Percentiles rank a stretch among this genome's conserved stretches.
Conservation (phyloP, 2,329 filamentous ascomycete genomes). For the Scedosporium minutisporum region DNA sequence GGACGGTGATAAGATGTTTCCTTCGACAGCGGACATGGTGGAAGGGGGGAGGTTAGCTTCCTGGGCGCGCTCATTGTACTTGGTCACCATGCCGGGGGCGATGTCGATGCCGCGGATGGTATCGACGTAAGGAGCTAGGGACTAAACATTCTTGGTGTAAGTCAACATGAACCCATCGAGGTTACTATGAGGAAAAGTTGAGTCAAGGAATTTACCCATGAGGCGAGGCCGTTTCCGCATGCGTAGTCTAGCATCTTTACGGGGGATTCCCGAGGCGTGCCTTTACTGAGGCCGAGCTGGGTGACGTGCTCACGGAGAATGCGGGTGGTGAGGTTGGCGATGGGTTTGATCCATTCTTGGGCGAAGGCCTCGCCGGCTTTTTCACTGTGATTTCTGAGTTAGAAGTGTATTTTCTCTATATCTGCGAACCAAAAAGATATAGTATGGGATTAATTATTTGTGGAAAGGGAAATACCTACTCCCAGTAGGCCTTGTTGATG, state of each 20-base stretch:
- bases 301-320: slow-evolving; percentile 9
- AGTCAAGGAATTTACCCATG: slow-evolving; percentile 12
- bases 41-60: slow-evolving; percentile 14
- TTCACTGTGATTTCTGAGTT: slow-evolving; percentile 2
- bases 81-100: slow-evolving; percentile 19
- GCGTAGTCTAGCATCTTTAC: slow-evolving; percentile 22
- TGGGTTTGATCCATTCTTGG: slow-evolving; percentile 12
- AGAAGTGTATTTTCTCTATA: not conserved
- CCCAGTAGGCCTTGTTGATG: slow-evolving; percentile 10
- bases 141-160: slow-evolving; percentile 12
- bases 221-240: slow-evolving; percentile 19
- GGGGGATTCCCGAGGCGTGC: not conserved
- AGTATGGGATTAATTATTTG: not conserved
- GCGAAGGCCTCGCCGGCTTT: slow-evolving; percentile 8
- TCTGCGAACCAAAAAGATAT: not conserved
- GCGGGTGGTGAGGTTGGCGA: slow-evolving; percentile 9
- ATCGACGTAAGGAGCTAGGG: slow-evolving; percentile 20
- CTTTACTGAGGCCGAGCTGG: slow-evolving; percentile 7
- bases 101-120: slow-evolving; percentile 24
- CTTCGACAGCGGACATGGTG: slow-evolving; percentile 21
- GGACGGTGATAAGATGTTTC: slow-evolving; percentile 18
- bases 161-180: slow-evolving; percentile 1
- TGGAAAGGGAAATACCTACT: slow-evolving; percentile 2
- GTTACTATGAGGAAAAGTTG: not conserved
- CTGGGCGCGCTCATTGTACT: slow-evolving; percentile 20